Base-by-base conservation (phyloP, 2,329 filamentous ascomycete species). In the Neurospora sp. region DNA sequence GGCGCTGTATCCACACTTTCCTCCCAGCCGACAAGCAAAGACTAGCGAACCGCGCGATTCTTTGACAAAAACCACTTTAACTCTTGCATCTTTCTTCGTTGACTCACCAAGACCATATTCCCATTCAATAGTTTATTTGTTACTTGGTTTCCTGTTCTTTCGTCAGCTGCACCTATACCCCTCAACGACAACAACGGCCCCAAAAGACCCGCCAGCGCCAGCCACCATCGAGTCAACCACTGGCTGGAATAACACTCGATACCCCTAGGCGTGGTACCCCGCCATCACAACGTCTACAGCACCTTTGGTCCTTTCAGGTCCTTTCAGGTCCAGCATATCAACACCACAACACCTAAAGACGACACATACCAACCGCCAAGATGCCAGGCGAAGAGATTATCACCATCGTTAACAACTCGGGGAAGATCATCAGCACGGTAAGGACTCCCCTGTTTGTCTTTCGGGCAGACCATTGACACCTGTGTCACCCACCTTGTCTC, bases 391-490 rank as follows among this genome's bases (percentile, higher is more conserved):
- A 69, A 33, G 90, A 97, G 81, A 95, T 92, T 67, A 89, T 97
- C 75, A 94, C 93, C 74, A 92, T 97, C 77, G 91, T 97, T 81
- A 96, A 97, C 83, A 93, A 86, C 77, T 96, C 93, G 70, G 93
- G 93, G 76, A 96, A 97, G 82, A 90, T 97, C 68, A 92, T 97
- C 76, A 94, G 90, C 84, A 96, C 91, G 71, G 93, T 94, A 85
- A 79, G 90, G 84, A 42, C 23, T 23, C 68, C 68, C 52, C 42
- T 38, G n/a, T 33, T 9, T 17, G 67, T 42, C 66, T 38, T 66
- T 1, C 4, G 28, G 52, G 15, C 23, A 62, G 23, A 62, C 52
- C 23, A 28, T 62, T 38, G 66, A 19, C 66, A 40, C 19, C 28
- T 15, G 68, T 38, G 40, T 62, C 46, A 58, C 68, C 40, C 46